Evolutionary conservation across 108 stramenopile genomes (phyloP), one percentile per base, ranked within the genome.

Genomic region (Seminavis robusta): DNA sequence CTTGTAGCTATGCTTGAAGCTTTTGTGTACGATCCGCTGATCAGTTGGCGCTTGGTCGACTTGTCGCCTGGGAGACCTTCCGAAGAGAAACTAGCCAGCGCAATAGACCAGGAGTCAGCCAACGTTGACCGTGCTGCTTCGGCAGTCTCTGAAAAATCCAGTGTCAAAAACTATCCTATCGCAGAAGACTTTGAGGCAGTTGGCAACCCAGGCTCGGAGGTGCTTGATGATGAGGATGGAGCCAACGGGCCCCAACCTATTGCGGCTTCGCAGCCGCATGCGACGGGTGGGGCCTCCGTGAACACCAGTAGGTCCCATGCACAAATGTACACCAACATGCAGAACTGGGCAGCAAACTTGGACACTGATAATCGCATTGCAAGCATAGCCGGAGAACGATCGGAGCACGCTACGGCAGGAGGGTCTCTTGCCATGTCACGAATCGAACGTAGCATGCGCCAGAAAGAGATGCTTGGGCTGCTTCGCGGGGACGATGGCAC

Each of bases 21-120:
- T 37, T 99, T 99, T 73, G 95, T 99, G 19, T 94, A 99, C 58
- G 99, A 99, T 76, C 99, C 99, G 17, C 76, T 99, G 3, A 98
- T 99, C 48, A 95, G 95, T 23, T 99, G 98, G 98, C 85, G 99
- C 39, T 71, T 99, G 43, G 69, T 97, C 6, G 84, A 62, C 33
- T 63, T 82, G 38, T 60, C 68, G 16, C 17, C 48, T 23, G 61
- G 47, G 1, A 52, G 34, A 29, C 30, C 13, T 15, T 51, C 49
- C 36, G 27, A 61, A n/a, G 20, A 52, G 23, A 49, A 6, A 49
- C 47, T 6, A 25, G 47, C 4, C 20, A 4, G 6, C 20, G 9
- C 6, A 9, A 21, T 42, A 21, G 41, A 3, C 41, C 41, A 42
- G 13, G 11, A 1, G 36, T 37, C 36, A 37, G 36, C 36, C 13